These are phyloP conservation scores for Pythium pyrilobum DNA, from an alignment of 352 stramenopile genomes.

Conservation along the genomic window DNA sequence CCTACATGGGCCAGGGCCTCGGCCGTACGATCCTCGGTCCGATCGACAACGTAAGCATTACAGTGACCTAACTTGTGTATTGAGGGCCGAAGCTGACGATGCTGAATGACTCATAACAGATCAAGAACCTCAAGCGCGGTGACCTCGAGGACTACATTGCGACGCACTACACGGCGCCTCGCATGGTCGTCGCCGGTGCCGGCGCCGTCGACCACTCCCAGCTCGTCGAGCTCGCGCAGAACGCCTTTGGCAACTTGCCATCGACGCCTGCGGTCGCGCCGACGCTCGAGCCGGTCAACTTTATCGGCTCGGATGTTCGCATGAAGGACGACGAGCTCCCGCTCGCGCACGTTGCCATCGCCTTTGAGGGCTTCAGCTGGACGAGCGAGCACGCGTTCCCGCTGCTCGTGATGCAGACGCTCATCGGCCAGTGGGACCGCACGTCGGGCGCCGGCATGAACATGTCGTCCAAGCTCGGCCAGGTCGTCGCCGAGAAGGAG, in stretches of 20 bases:
- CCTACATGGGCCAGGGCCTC: slow-evolving; percentile 96
- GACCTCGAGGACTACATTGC: slow-evolving; percentile 98
- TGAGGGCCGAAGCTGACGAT: too few species aligned
- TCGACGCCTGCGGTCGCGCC: slow-evolving; percentile 62
- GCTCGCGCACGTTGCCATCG: slow-evolving; percentile 94
- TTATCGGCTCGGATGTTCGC: slow-evolving; percentile 89
- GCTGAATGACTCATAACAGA: too few species aligned
- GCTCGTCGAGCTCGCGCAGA: slow-evolving; percentile 95
- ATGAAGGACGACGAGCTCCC: slow-evolving; percentile 87
- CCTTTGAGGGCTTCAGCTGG: slow-evolving; percentile 98
- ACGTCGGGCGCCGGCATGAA: slow-evolving; percentile 92
- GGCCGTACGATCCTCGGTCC: slow-evolving; percentile 99
- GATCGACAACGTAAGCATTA: slow-evolving; percentile 94
- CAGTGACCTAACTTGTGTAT: too few species aligned
- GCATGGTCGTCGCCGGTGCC: slow-evolving; percentile 98
- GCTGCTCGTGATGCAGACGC: slow-evolving; percentile 97
- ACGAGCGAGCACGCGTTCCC: slow-evolving; percentile 98
- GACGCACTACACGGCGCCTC: slow-evolving; percentile 99
- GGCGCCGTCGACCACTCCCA: slow-evolving; percentile 96
- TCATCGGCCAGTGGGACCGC: slow-evolving; percentile 90
- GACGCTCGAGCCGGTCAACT: slow-evolving; percentile 74
- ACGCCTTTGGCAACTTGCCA: slow-evolving; percentile 95
- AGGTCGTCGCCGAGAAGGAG: slow-evolving; percentile 95
- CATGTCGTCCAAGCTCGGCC: slow-evolving; percentile 94
- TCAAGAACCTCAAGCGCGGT: slow-evolving; percentile 89